A percentile compares a stretch with the other conserved stretches of the same genome.
phyloP scores from a whole-genome alignment of 345 rosid genomes.

The Fremontodendron californicum region DNA sequence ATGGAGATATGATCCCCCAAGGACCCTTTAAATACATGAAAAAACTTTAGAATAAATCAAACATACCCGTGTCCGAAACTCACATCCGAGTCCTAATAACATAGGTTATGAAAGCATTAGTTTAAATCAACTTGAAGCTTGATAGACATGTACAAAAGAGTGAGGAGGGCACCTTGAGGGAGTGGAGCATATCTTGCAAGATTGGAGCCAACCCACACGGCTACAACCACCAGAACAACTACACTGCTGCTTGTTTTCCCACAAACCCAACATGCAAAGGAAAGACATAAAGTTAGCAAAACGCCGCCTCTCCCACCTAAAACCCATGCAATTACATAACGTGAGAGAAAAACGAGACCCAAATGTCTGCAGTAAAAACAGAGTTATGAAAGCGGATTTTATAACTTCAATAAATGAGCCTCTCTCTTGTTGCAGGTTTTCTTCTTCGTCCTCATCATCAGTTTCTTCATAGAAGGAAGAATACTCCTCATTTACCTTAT shows the following conservation, averaged over 20 bases:
- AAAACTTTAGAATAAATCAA: too few species aligned
- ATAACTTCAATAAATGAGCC: conserved; percentile 58
- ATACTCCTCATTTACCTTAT: conserved; percentile 25
- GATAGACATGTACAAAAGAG: conserved; percentile 81
- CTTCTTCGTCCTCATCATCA: conserved; percentile 34
- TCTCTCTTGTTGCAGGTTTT: conserved; percentile 36
- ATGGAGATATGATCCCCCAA: too few species aligned
- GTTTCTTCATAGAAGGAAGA: conserved; percentile 28
- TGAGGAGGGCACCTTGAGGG: conserved; percentile 82
- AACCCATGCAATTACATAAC: conserved; percentile 71
- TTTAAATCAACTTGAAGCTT: conserved; percentile 66
- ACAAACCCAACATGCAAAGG: conserved; percentile 77
- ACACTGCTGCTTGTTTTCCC: conserved; percentile 88
- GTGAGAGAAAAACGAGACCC: conserved; percentile 63
- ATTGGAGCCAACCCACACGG: conserved; percentile 76
- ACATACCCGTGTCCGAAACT: too few species aligned
- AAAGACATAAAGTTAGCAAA: conserved; percentile 46
- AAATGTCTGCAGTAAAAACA: conserved; percentile 51
- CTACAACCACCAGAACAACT: conserved; percentile 56
- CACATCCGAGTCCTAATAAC: too few species aligned
- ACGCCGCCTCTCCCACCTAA: conserved; percentile 44
- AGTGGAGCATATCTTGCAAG: conserved; percentile 76
- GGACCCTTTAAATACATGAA: too few species aligned
- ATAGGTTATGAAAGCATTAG: neutral
- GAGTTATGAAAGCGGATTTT: conserved; percentile 49